Evolutionary conservation across 2,329 filamentous ascomycete species (phyloP).

Genomic region (Monosporascus sp.): DNA sequence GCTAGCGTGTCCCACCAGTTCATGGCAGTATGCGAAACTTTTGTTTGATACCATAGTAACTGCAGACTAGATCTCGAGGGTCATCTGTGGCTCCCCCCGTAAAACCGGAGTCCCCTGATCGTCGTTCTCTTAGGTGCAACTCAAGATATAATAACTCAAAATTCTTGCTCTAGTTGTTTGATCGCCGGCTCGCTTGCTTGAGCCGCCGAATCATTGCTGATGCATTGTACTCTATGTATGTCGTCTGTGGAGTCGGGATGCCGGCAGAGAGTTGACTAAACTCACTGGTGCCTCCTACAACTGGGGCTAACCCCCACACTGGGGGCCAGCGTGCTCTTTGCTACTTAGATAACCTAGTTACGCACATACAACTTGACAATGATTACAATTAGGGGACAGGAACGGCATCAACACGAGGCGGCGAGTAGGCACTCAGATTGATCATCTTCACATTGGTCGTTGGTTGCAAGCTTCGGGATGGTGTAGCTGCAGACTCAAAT

Average conservation of each 20-base stretch:
- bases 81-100: constrained; percentile 6
- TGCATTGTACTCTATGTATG: too few relatives aligned
- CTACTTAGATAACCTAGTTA: too few relatives aligned
- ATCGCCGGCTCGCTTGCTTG: background rate
- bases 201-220: background rate
- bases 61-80: too few relatives aligned
- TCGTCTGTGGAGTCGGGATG: background rate
- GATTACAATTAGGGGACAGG: too few relatives aligned
- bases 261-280: background rate
- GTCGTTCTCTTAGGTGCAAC: constrained; percentile 1
- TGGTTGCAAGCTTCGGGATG: constrained; percentile 20
- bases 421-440: background rate
- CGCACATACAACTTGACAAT: too few relatives aligned
- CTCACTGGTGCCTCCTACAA: too few relatives aligned
- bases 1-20: too few relatives aligned
- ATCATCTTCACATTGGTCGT: constrained; percentile 23
- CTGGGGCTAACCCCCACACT: too few relatives aligned
- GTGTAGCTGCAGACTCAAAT: constrained; percentile 29
- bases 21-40: too few relatives aligned
- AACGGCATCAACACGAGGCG: too few relatives aligned
- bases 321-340: too few relatives aligned
- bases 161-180: background rate
- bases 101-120: constrained; percentile 5
- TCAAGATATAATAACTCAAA: background rate
- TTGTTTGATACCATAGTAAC: too few relatives aligned